These are phyloP conservation scores for Agrocybe praecox DNA, from an alignment of 768 basidiomycete genomes.

Conservation along the genomic window DNA sequence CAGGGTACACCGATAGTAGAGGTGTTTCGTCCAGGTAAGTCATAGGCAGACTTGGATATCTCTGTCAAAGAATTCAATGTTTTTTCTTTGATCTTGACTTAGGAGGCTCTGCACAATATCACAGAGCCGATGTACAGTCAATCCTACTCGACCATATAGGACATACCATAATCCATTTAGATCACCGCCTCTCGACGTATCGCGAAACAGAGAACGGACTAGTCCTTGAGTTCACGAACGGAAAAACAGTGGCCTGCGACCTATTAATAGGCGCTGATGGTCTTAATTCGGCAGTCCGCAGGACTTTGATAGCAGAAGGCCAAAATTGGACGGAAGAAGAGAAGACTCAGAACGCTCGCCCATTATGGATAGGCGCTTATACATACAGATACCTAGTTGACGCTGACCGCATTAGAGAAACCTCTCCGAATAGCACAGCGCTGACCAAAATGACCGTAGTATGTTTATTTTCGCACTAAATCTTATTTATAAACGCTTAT, in stretches of 20 bases:
- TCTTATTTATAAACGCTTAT: background rate
- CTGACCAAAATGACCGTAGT: slow-evolving; percentile 47
- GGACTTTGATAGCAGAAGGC: slow-evolving; percentile 27
- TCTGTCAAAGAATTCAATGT: background rate
- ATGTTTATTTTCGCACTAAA: slow-evolving; percentile 6
- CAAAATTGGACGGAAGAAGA: slow-evolving; percentile 28
- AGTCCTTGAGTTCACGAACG: slow-evolving; percentile 58
- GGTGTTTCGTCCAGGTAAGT: background rate
- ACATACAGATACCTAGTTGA: slow-evolving; percentile 59
- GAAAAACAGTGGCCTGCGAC: slow-evolving; percentile 56
- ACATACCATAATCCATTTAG: slow-evolving; percentile 22
- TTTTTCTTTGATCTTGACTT: background rate
- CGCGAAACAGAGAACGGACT: slow-evolving; percentile 39
- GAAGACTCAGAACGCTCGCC: slow-evolving; percentile 37
- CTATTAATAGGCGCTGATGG: slow-evolving; percentile 69
- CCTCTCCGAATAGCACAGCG: slow-evolving; percentile 45
- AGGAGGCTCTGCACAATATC: slow-evolving; percentile 30
- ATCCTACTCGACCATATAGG: slow-evolving; percentile 46
- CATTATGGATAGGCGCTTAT: slow-evolving; percentile 55
- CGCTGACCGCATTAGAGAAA: slow-evolving; percentile 39
- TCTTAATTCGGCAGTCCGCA: slow-evolving; percentile 52
- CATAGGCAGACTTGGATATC: background rate
- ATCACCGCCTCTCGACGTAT: slow-evolving; percentile 53
- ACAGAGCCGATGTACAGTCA: slow-evolving; percentile 53
- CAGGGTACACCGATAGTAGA: background rate